A percentile compares a stretch with the other conserved stretches of the same genome.
Conservation (phyloP, 495 filamentous ascomycete genomes). For the Penicillium psychrofluorescens region DNA sequence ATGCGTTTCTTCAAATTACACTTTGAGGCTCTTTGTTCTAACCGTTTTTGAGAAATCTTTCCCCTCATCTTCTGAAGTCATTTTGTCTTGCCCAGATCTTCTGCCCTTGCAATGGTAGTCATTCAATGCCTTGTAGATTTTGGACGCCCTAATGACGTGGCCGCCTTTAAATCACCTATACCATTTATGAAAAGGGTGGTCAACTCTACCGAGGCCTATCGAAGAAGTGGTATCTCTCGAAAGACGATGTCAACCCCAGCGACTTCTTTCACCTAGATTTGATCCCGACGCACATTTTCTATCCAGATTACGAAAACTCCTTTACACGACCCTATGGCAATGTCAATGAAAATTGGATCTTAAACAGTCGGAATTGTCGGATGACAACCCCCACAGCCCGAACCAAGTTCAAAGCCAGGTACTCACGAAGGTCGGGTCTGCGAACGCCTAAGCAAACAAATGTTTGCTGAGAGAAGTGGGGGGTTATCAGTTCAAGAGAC, state of each 20-base stretch:
- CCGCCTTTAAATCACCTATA: neutral
- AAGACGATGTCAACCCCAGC: neutral
- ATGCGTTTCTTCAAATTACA: no score
- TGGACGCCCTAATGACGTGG: neutral
- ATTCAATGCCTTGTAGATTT: slow-evolving; percentile 3
- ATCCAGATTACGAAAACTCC: neutral
- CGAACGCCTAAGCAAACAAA: slow-evolving; percentile 5
- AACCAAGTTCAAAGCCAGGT: neutral
- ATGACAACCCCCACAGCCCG: slow-evolving; percentile 3
- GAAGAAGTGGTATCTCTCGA: neutral
- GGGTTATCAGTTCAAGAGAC: no score
- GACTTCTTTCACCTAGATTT: slow-evolving; percentile 1
- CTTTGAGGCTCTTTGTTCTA: no score
- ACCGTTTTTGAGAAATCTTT: no score
- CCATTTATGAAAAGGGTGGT: slow-evolving; percentile 1
- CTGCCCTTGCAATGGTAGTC: neutral
- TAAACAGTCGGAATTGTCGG: slow-evolving; percentile 3
- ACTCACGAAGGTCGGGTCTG: neutral
- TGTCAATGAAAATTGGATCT: neutral
- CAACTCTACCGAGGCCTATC: slow-evolving; percentile 1
- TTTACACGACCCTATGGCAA: neutral
- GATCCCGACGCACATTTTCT: neutral
- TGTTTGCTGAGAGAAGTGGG: neutral
- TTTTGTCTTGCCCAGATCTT: neutral
- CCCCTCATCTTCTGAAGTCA: no score